Evolutionary conservation across 441 rosid genomes (phyloP).

Genomic region (Pelargonium myrrhifolium): DNA sequence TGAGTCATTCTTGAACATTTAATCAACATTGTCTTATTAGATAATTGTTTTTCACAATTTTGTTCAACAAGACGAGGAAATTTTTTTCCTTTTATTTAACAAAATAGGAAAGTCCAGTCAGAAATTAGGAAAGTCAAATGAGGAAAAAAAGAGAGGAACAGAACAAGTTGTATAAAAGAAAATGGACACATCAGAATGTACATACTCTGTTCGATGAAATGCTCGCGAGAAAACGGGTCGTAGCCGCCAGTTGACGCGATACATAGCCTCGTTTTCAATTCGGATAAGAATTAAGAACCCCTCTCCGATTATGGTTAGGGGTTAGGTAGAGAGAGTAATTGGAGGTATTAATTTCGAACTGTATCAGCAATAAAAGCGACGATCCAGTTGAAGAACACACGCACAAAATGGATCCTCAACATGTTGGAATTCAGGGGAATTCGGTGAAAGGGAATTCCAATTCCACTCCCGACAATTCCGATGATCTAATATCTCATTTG

Average conservation of each 20-base stretch:
- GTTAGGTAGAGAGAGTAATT: neutral
- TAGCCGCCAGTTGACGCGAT: constrained; percentile 1
- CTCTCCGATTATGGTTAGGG: neutral
- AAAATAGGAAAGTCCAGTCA: too few relatives aligned
- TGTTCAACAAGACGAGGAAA: too few relatives aligned
- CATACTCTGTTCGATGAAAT: neutral
- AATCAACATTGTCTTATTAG: too few relatives aligned
- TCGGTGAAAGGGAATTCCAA: neutral
- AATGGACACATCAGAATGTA: neutral
- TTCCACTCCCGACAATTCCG: neutral
- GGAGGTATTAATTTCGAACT: neutral
- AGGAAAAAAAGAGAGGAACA: too few relatives aligned
- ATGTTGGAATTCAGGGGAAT: neutral
- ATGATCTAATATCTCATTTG: neutral
- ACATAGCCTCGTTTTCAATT: neutral
- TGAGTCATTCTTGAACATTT: too few relatives aligned
- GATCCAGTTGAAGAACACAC: too few relatives aligned
- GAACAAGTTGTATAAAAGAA: too few relatives aligned
- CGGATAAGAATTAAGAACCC: neutral
- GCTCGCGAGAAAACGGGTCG: neutral
- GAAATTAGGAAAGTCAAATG: too few relatives aligned
- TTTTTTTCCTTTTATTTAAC: too few relatives aligned
- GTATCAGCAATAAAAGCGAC: neutral
- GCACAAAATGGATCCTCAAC: too few relatives aligned
- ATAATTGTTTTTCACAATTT: too few relatives aligned